Evolutionary conservation across 192 early-diverging fungal species (phyloP), one percentile per base, ranked within the genome.

Genomic region (Geranomyces variabilis): DNA sequence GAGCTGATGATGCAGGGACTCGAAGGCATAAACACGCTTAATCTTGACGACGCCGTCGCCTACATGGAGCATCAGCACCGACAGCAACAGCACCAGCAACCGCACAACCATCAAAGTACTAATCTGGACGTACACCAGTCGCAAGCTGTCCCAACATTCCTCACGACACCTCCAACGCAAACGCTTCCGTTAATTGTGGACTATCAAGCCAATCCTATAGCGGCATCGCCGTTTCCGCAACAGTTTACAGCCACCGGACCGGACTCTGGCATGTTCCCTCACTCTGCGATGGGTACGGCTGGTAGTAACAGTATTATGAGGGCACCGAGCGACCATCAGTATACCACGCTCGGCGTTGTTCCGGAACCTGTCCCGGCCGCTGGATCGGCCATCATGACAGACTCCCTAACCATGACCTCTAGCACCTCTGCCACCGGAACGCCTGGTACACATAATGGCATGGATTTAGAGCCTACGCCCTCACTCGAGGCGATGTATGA

Each of bases 1-100:
- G 70, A 72, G 21, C 9, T 47, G 29, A 17, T 72, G 12, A 63
- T 72, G 70, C 61, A 72, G 26, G 62, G 62, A 10, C 24, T 72
- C 1, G 62, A 63, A 53, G 61, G 55, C 21, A 64, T 72, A 19
- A 48, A n/a, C 15, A 17, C 64, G 19, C n/a, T 44, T 17, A 61
- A 72, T 14, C 24, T 44, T 1, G 56, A 55, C 24, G 57, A 29
- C n/a, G 68, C 68, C 13, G 36, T 21, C 17, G 48, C 48, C 0
- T 59, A 14, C 36, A 36, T 70, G 41, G 55, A 59, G 24, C 68
- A 70, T 14, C 55, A 70, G 34, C 68, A 70, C 22, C 56, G 44
- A 26, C 51, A 43, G 17, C 56, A 58, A 19, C 58, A 60, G 17
- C 58, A 60, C 6, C 58, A 60, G 58, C 58, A 60, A 29, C 58